Conservation (phyloP, 192 early-diverging fungal species). For the Gigaspora rosea region DNA sequence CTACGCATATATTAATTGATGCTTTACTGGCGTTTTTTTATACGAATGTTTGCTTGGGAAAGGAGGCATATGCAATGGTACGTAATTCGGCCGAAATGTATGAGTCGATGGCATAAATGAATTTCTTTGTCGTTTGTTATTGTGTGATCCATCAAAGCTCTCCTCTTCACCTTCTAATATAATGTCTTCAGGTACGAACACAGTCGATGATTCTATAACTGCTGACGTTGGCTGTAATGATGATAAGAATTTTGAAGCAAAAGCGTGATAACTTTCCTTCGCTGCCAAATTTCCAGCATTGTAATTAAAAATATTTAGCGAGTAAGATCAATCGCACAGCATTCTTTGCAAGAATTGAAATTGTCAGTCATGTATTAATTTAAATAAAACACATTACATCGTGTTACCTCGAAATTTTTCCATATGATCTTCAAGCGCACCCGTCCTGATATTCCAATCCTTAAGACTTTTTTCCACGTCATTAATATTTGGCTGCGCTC, state of each 20-base stretch:
- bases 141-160: background rate
- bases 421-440: slow-evolving; percentile 42
- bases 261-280: background rate
- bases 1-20: background rate
- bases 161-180: background rate
- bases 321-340: no score
- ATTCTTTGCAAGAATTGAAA: background rate
- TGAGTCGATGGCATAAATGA: background rate
- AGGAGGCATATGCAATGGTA: slow-evolving; percentile 51
- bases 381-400: background rate
- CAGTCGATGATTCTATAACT: background rate
- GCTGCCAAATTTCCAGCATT: background rate
- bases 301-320: no score
- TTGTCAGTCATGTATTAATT: background rate
- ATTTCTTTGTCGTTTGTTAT: background rate
- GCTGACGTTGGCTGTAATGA: background rate
- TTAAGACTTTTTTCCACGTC: slow-evolving; percentile 51
- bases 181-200: background rate
- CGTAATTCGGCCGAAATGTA: slow-evolving; percentile 41
- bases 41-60: slow-evolving; percentile 62
- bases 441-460: slow-evolving; percentile 41
- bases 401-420: slow-evolving; percentile 37
- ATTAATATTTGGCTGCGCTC: slow-evolving; percentile 50
- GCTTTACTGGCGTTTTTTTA: slow-evolving; percentile 56
- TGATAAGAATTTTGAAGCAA: background rate